Evolutionary conservation across 345 rosid genomes (phyloP).

Genomic region (Syzygium aromaticum): DNA sequence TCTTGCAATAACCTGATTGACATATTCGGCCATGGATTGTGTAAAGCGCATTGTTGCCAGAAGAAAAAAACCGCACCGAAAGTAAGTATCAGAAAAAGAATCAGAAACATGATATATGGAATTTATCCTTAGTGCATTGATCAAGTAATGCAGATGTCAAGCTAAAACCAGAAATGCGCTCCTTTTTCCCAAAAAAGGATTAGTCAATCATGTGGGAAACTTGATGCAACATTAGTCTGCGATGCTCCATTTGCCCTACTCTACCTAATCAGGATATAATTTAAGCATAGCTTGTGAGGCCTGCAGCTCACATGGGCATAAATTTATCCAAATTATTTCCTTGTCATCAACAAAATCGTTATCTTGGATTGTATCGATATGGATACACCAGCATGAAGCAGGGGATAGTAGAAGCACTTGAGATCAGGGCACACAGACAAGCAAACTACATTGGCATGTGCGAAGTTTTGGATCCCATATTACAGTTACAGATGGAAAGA

Average conservation of each 20-base stretch:
- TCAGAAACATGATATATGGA: neutral
- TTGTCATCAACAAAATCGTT: neutral
- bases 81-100: neutral
- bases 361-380: neutral
- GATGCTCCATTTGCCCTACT: neutral
- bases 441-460: neutral
- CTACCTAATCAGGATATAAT: neutral
- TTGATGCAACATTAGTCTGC: neutral
- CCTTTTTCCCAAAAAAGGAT: neutral
- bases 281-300: neutral
- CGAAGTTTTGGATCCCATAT: neutral
- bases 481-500: neutral
- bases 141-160: neutral
- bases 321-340: neutral
- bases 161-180: neutral
- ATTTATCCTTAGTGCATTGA: neutral
- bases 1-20: constrained; percentile 79
- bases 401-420: neutral
- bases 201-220: neutral
- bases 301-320: neutral
- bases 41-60: neutral
- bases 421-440: neutral
- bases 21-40: neutral
- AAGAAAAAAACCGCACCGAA: neutral
- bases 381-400: neutral